A percentile compares a stretch with the other conserved stretches of the same genome.
Conservation (phyloP, 2,329 filamentous ascomycete genomes). For the Claviceps arundinis region DNA sequence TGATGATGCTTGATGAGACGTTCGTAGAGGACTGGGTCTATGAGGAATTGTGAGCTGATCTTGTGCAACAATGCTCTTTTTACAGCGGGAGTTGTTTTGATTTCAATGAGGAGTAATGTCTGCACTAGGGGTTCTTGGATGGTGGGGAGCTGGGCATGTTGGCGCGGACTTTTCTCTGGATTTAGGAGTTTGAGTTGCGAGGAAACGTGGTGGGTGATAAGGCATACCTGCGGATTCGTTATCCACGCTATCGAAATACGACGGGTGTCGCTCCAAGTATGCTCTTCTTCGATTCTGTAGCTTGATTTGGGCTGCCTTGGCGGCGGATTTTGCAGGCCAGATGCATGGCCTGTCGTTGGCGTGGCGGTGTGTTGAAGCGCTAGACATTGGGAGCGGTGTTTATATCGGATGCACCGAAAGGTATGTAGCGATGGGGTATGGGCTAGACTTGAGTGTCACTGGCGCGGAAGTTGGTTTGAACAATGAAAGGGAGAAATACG, state of each 20-base stretch:
- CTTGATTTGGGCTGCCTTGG: constrained; percentile 33
- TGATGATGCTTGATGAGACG: constrained; percentile 66
- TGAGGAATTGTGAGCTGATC: background rate
- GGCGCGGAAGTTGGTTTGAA: too few relatives aligned
- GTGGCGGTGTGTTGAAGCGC: background rate
- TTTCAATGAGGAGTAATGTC: too few relatives aligned
- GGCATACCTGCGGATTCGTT: constrained; percentile 40
- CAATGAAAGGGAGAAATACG: too few relatives aligned
- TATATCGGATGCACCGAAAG: background rate
- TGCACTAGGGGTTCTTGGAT: too few relatives aligned
- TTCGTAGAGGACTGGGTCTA: constrained; percentile 73
- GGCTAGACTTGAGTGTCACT: too few relatives aligned
- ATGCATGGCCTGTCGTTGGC: constrained; percentile 26
- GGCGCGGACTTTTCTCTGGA: too few relatives aligned
- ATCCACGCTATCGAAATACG: constrained; percentile 50
- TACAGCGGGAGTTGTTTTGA: too few relatives aligned
- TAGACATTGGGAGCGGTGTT: background rate
- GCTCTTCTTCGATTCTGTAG: constrained; percentile 66
- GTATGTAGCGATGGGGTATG: too few relatives aligned
- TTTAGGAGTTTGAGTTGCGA: too few relatives aligned
- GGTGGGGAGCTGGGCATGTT: too few relatives aligned
- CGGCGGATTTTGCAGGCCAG: constrained; percentile 28
- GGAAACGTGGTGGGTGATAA: too few relatives aligned
- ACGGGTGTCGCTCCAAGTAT: constrained; percentile 58
- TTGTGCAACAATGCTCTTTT: too few relatives aligned